phyloP scores from a whole-genome alignment of 495 filamentous ascomycete species.

The Aspergillus mulundensis region DNA sequence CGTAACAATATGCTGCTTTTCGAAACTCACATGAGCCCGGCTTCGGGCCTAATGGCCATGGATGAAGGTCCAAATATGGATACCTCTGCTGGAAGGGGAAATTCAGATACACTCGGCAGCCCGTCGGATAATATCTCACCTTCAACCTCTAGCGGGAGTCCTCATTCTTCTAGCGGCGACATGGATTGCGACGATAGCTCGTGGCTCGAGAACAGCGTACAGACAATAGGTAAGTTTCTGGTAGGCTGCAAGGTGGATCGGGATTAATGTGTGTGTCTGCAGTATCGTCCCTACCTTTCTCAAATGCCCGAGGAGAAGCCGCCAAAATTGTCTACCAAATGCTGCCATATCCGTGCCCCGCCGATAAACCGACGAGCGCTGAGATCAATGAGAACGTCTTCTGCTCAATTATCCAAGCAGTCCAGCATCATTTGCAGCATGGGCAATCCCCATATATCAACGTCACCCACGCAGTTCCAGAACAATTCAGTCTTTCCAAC shows the following conservation, averaged over 20 bases:
- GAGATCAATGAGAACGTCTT: conserved; percentile 41
- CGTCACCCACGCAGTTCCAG: conserved; percentile 59
- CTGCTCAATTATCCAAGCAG: conserved; percentile 47
- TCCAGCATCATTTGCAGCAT: conserved; percentile 47
- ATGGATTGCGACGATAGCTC: conserved; percentile 40
- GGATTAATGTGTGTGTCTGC: conserved; percentile 13
- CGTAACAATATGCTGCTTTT: conserved; percentile 33
- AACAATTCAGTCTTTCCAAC: conserved; percentile 58
- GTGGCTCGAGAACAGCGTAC: conserved; percentile 44
- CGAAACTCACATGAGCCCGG: conserved; percentile 27
- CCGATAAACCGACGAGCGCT: conserved; percentile 36
- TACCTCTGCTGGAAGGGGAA: conserved; percentile 22
- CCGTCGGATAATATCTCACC: conserved; percentile 34
- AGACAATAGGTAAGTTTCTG: conserved; percentile 36
- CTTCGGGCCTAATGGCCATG: conserved; percentile 31
- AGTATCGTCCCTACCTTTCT: conserved; percentile 36
- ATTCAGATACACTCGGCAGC: conserved; percentile 31
- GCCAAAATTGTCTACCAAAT: conserved; percentile 60
- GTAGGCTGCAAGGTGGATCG: background rate
- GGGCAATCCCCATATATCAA: conserved; percentile 54
- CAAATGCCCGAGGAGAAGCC: conserved; percentile 37
- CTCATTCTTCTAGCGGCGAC: conserved; percentile 34
- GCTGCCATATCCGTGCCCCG: conserved; percentile 55
- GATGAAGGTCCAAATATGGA: conserved; percentile 37
- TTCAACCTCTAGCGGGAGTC: conserved; percentile 37